Conservation (phyloP, 805 yeast species). For the Brettanomyces naardenensis region DNA sequence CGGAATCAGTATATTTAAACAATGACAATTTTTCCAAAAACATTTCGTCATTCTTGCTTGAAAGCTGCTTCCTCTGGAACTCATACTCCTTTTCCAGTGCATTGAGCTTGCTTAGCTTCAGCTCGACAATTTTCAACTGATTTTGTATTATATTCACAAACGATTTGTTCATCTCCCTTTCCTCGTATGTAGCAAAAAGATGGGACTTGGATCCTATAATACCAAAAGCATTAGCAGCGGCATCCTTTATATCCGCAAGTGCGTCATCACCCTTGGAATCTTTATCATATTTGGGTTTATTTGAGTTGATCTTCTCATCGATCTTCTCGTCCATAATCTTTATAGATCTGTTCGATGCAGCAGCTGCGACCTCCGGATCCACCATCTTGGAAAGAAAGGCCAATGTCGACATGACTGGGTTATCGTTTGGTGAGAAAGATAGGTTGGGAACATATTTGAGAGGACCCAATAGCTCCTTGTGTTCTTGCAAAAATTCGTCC, state of each 20-base stretch:
- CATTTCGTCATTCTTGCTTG: conserved; percentile 58
- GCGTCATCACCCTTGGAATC: conserved; percentile 5
- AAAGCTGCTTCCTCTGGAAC: conserved; percentile 50
- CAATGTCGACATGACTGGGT: conserved; percentile 90
- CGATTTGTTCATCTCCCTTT: conserved; percentile 61
- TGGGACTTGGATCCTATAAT: conserved; percentile 73
- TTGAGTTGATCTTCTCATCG: conserved; percentile 29
- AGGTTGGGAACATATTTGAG: conserved; percentile 75
- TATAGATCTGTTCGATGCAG: conserved; percentile 65
- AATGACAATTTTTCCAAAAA: conserved; percentile 61
- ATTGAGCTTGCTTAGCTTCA: conserved; percentile 51
- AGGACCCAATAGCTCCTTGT: conserved; percentile 51
- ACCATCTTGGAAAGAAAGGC: conserved; percentile 80
- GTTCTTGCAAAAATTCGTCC: conserved; percentile 52
- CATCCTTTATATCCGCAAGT: conserved; percentile 39
- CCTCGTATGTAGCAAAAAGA: conserved; percentile 73
- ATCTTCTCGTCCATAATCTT: conserved; percentile 38
- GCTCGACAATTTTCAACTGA: conserved; percentile 54
- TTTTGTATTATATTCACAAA: conserved; percentile 51
- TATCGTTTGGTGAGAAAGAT: conserved; percentile 79
- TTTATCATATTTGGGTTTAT: conserved; percentile 19
- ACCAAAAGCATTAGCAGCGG: conserved; percentile 65
- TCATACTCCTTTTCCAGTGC: conserved; percentile 61
- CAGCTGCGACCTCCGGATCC: conserved; percentile 78
- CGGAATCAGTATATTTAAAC: conserved; percentile 45